Conservation (phyloP, 1,139 yeast species). For the Yamadazyma atlantica region DNA sequence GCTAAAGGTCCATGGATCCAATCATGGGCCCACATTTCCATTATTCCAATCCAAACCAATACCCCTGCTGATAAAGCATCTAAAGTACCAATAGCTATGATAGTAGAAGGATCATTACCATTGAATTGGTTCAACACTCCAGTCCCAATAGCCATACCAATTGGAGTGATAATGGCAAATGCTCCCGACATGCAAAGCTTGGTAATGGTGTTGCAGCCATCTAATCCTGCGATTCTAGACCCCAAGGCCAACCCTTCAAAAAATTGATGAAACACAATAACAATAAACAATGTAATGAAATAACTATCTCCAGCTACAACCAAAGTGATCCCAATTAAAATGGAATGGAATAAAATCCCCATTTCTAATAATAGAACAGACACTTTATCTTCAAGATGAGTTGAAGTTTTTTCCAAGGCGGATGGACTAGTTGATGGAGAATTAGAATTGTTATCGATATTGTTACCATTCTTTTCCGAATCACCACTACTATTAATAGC, state of each 20-base stretch:
- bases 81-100: conserved; percentile 32
- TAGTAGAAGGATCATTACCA: conserved; percentile 29
- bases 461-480: conserved; percentile 4
- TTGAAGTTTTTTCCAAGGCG: neutral
- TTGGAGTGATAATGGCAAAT: conserved; percentile 23
- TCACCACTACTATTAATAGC: conserved; percentile 1
- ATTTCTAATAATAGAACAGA: conserved; percentile 20
- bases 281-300: conserved; percentile 32
- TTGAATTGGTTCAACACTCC: conserved; percentile 27
- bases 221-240: conserved; percentile 24
- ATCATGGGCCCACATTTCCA: conserved; percentile 35
- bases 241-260: conserved; percentile 46
- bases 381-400: conserved; percentile 12
- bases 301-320: conserved; percentile 28
- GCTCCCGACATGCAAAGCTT: conserved; percentile 18
- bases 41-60: conserved; percentile 33
- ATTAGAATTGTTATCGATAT: too few relatives aligned
- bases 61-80: conserved; percentile 38
- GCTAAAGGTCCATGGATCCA: conserved; percentile 31
- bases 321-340: conserved; percentile 24
- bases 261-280: conserved; percentile 40
- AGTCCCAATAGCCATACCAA: conserved; percentile 31
- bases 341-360: conserved; percentile 28
- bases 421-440: too few relatives aligned
- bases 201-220: conserved; percentile 3